These are phyloP conservation scores for Prunus mira DNA, from an alignment of 306 rosid species.

Conservation along the genomic window DNA sequence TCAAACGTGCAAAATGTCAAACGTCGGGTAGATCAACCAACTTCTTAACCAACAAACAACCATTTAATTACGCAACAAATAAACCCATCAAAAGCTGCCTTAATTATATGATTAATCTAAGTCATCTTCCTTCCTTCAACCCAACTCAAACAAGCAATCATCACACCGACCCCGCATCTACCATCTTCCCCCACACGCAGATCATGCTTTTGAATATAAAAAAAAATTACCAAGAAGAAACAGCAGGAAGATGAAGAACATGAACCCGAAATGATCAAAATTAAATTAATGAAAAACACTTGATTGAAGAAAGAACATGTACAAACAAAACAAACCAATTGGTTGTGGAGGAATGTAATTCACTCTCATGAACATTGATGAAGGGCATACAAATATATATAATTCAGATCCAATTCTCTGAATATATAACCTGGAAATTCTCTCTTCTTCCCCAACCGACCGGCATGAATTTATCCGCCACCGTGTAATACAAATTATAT, in stretches of 20 bases:
- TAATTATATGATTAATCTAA: background rate
- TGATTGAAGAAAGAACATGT: background rate
- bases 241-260: background rate
- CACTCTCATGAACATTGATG: background rate
- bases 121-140: background rate
- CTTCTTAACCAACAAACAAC: constrained; percentile 20
- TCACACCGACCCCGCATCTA: constrained; percentile 14
- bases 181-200: constrained; percentile 1
- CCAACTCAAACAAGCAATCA: background rate
- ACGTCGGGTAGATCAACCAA: constrained; percentile 30
- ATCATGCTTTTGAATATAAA: background rate
- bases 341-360: background rate
- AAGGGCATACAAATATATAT: background rate
- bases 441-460: background rate
- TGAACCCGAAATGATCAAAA: background rate
- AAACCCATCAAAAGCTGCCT: background rate
- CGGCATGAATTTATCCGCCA: background rate
- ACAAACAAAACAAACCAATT: background rate
- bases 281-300: background rate
- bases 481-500: constrained; percentile 11
- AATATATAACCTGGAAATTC: constrained; percentile 5
- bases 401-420: constrained; percentile 26
- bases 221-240: background rate
- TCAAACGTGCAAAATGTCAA: constrained; percentile 21
- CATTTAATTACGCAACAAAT: background rate